Conservation (phyloP, 2,329 filamentous ascomycete species). For the Beauveria medogensis region DNA sequence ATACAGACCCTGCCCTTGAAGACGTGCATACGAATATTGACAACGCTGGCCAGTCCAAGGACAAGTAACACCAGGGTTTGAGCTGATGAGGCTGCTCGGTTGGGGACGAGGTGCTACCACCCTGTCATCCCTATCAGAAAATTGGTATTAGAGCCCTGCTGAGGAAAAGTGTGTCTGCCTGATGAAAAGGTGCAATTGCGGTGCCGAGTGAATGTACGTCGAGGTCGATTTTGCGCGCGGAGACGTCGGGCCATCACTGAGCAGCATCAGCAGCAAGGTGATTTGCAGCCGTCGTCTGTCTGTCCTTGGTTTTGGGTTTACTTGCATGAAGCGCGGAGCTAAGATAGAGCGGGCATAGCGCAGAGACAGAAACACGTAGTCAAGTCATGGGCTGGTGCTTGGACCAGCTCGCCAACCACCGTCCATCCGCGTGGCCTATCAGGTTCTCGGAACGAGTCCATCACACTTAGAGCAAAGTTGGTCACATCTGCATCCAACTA, state of each 20-base stretch:
- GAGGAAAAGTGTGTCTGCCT: background rate
- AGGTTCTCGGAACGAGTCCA: background rate
- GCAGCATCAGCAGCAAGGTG: background rate
- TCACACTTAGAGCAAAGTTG: background rate
- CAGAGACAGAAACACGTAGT: background rate
- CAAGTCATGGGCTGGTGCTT: background rate
- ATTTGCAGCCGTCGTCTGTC: background rate
- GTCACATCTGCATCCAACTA: conserved; percentile 3
- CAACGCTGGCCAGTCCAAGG: background rate
- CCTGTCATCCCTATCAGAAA: background rate
- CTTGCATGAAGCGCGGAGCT: background rate
- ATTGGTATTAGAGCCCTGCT: too few species aligned
- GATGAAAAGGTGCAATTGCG: background rate
- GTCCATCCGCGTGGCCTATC: background rate
- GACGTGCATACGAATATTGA: background rate
- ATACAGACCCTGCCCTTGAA: background rate
- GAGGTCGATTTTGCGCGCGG: background rate
- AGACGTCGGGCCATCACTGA: too few species aligned
- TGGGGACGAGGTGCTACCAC: background rate
- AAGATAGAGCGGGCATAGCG: background rate
- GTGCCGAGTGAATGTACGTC: background rate
- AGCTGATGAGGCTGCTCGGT: background rate
- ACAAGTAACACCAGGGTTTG: background rate
- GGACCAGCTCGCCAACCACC: background rate
- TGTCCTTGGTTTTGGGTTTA: background rate